Conservation (phyloP, 2,329 filamentous ascomycete species). For the Aspergillus transmontanensis region DNA sequence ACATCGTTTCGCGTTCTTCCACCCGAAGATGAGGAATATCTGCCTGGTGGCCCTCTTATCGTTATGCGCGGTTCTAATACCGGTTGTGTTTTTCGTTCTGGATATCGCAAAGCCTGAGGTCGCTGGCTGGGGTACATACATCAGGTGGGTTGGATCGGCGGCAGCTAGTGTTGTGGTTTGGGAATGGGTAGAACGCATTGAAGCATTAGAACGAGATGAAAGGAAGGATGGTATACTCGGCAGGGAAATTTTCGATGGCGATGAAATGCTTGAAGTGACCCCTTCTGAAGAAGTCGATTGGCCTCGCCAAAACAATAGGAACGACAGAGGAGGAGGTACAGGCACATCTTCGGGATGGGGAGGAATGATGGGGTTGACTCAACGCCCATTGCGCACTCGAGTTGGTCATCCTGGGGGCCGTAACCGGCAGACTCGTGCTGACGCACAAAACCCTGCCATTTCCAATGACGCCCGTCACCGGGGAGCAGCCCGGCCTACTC, state of each 20-base stretch:
- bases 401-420: conserved; percentile 31
- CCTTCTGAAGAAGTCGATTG: conserved; percentile 60
- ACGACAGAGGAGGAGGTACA: conserved; percentile 41
- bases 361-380: conserved; percentile 38
- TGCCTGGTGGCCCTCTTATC: conserved; percentile 78
- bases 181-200: conserved; percentile 97
- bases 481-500: conserved; percentile 36
- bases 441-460: conserved; percentile 17
- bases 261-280: conserved; percentile 80
- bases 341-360: conserved; percentile 43
- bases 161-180: conserved; percentile 95
- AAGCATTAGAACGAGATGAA: conserved; percentile 87
- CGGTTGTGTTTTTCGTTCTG: conserved; percentile 89
- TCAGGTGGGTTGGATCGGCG: conserved; percentile 92
- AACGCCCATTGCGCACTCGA: conserved; percentile 40
- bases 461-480: conserved; percentile 17
- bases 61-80: conserved; percentile 78
- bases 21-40: conserved; percentile 88
- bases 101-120: conserved; percentile 85
- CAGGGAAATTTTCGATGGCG: conserved; percentile 87
- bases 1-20: conserved; percentile 86
- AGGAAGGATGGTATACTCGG: conserved; percentile 92
- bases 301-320: conserved; percentile 39
- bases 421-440: conserved; percentile 18
- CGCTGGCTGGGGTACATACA: conserved; percentile 92